Base-by-base conservation (phyloP, 139 green algal species). In the Prasinococcaceae sp. region DNA sequence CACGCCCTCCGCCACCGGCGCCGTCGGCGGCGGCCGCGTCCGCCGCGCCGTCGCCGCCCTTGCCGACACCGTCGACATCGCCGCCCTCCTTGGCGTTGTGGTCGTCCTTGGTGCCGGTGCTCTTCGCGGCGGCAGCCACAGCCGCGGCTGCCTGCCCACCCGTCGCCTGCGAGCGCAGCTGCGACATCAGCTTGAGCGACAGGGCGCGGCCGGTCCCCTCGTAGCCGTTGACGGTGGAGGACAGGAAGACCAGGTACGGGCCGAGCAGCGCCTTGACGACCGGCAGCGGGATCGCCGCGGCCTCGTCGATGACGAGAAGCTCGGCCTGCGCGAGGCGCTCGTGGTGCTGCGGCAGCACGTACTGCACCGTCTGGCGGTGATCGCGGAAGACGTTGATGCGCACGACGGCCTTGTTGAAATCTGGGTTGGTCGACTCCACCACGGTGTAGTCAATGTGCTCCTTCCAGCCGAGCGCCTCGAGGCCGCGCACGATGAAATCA, bases 361-460 rank as follows among this genome's bases (percentile, higher is more conserved):
- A 97, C 78, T 94, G 86, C 35, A 94, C 79, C 9, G 85, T 94
- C 79, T 94, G 84, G 43, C 88, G 64, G 66, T 98, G 90, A 19
- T 75, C 53, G 6, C 79, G 52, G 72, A 81, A 95, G 10, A 96
- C 72, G 66, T 96, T 95, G 42, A 96, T 70, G 6, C 90, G 75
- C 46, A 98, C 73, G 33, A 95, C 70, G 20, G 83, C 57, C 52
- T 85, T 86, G 35, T 72, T 77, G 66, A 92, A 92, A 8, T 74
- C 73, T 2, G 90, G 90, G 67, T 93, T 94, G 55, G 76, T 90
- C 46, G 63, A 80, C 75, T 94, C 82, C 16, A 95, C 80, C 30
- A 98, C 63, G 68, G 95, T 85, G 54, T 96, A 98, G 71, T 98
- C 88, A 6, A 92, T 80, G 72, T 96, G 88, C 75, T 96, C 65